Conservation (phyloP, 108 stramenopile species). For the Pseudonitzschia multiseries region DNA sequence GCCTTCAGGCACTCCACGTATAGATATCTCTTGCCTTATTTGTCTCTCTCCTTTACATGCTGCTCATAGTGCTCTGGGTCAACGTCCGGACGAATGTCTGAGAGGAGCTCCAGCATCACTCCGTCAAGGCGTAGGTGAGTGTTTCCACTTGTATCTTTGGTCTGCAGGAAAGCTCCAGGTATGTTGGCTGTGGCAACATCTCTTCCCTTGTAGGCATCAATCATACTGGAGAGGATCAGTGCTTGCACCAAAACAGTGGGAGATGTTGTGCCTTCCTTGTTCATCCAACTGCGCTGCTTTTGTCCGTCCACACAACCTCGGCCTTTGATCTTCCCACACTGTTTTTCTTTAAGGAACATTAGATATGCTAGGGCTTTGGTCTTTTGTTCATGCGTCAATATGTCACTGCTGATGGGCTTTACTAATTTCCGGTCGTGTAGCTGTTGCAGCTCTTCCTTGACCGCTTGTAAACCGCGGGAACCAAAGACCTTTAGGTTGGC, state of each 20-base stretch:
- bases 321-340: slow-evolving; percentile 17
- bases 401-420: slow-evolving; percentile 14
- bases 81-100: no score
- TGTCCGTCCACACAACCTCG: no score
- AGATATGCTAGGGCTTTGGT: slow-evolving; percentile 20
- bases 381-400: slow-evolving; percentile 22
- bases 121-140: slow-evolving; percentile 28
- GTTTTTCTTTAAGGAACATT: slow-evolving; percentile 45
- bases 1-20: slow-evolving; percentile 7
- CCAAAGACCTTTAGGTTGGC: slow-evolving; percentile 31
- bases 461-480: slow-evolving; percentile 26
- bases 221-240: not conserved
- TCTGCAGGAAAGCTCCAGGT: slow-evolving; percentile 30
- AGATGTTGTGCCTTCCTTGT: slow-evolving; percentile 3
- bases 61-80: slow-evolving; percentile 18
- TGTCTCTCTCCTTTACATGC: slow-evolving; percentile 14
- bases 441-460: slow-evolving; percentile 46
- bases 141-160: slow-evolving; percentile 22
- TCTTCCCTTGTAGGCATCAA: not conserved
- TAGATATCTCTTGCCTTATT: slow-evolving; percentile 26
- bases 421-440: slow-evolving; percentile 35
- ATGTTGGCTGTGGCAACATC: not conserved
- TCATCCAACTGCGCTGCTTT: no score
- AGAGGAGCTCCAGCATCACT: slow-evolving; percentile 25
- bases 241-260: not conserved